Percentiles rank a stretch among this genome's conserved stretches.
Evolutionary conservation across 768 basidiomycete genomes (phyloP).

Genomic region (Mycena epipterygia): DNA sequence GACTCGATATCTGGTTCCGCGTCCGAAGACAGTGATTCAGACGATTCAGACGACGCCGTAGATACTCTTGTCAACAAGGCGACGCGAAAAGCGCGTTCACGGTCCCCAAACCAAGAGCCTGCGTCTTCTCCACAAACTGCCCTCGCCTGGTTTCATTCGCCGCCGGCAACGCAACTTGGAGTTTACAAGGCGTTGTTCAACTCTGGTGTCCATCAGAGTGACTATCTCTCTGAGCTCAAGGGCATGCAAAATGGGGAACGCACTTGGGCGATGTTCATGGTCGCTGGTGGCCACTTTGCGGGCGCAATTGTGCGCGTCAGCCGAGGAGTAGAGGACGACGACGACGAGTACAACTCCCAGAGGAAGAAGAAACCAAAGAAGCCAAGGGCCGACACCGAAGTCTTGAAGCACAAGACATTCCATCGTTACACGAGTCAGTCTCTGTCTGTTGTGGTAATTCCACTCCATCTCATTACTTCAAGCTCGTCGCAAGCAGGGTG

Average conservation of each 20-base stretch:
- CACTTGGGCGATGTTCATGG: slow-evolving; percentile 96
- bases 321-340: slow-evolving; percentile 59
- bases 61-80: slow-evolving; percentile 75
- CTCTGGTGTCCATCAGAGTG: slow-evolving; percentile 53
- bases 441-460: not conserved
- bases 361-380: slow-evolving; percentile 69
- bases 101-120: slow-evolving; percentile 56
- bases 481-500: slow-evolving; percentile 99
- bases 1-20: slow-evolving; percentile 95
- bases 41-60: slow-evolving; percentile 71
- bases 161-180: slow-evolving; percentile 90
- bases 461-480: slow-evolving; percentile 21
- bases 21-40: slow-evolving; percentile 67
- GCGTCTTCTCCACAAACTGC: slow-evolving; percentile 67
- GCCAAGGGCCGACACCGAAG: slow-evolving; percentile 83
- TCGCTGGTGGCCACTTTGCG: slow-evolving; percentile 98
- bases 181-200: slow-evolving; percentile 83
- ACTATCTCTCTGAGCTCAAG: slow-evolving; percentile 72
- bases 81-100: slow-evolving; percentile 59
- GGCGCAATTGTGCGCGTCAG: slow-evolving; percentile 88
- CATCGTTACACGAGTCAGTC: slow-evolving; percentile 96
- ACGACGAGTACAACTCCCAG: slow-evolving; percentile 49
- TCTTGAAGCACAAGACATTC: slow-evolving; percentile 94
- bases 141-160: slow-evolving; percentile 91
- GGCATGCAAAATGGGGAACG: slow-evolving; percentile 78